These are phyloP conservation scores for Solanum tarijense DNA, from an alignment of 257 asterid species.

Conservation along the genomic window DNA sequence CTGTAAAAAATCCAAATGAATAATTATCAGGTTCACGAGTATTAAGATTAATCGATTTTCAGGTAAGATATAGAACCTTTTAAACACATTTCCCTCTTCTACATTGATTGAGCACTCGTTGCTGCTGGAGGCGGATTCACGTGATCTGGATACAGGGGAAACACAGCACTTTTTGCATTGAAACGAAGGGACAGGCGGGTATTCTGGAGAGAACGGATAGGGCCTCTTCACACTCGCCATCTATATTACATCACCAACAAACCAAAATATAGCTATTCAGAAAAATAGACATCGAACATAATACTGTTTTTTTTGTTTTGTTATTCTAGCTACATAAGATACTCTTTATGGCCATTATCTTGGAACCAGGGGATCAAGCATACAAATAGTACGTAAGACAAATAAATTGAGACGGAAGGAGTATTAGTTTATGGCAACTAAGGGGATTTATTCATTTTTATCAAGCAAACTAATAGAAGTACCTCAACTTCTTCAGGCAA, in stretches of 20 bases:
- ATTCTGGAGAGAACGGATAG: conserved; percentile 20
- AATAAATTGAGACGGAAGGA: too few relatives aligned
- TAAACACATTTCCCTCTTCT: conserved; percentile 26
- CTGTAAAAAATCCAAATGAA: conserved; percentile 15
- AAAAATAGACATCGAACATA: not conserved
- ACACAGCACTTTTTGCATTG: conserved; percentile 11
- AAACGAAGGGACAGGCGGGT: conserved; percentile 18
- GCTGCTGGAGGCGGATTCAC: conserved; percentile 33
- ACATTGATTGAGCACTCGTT: conserved; percentile 15
- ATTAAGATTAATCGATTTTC: not conserved
- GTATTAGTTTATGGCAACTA: too few relatives aligned
- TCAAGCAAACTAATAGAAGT: not conserved
- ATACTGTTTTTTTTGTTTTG: too few relatives aligned
- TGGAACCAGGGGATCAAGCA: not conserved
- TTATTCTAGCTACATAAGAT: too few relatives aligned
- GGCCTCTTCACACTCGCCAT: conserved; percentile 29
- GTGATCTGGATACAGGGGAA: conserved; percentile 13
- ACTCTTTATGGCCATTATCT: too few relatives aligned
- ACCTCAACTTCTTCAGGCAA: conserved; percentile 70
- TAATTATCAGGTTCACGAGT: not conserved
- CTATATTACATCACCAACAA: conserved; percentile 7
- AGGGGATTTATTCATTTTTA: not conserved
- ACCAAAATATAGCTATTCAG: not conserved
- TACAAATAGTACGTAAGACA: too few relatives aligned
- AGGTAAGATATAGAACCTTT: conserved; percentile 24